Evolutionary conservation across 257 asterid genomes (phyloP).

Genomic region (Jaltomata sinuosa): DNA sequence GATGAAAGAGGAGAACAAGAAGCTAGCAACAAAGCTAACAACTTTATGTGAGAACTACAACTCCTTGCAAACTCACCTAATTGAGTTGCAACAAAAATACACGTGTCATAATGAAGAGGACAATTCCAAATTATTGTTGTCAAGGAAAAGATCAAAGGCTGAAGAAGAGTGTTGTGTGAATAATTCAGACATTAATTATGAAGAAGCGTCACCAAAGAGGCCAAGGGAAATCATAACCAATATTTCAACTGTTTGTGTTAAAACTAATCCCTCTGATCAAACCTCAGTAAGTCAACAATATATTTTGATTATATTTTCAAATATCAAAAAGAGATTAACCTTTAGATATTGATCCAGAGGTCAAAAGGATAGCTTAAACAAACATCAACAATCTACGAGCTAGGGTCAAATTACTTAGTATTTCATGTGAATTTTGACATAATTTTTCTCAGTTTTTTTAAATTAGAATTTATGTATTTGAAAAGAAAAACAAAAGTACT

Average conservation of each 20-base stretch:
- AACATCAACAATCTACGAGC: too few relatives aligned
- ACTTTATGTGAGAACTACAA: conserved; percentile 23
- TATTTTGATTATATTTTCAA: too few relatives aligned
- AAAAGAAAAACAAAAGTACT: too few relatives aligned
- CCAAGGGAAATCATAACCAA: conserved; percentile 43
- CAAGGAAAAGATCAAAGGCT: conserved; percentile 40
- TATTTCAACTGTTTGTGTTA: conserved; percentile 38
- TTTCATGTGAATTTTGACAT: too few relatives aligned
- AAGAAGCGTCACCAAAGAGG: conserved; percentile 24
- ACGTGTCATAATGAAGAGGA: conserved; percentile 1
- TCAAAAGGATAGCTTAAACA: too few relatives aligned
- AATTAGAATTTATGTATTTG: too few relatives aligned
- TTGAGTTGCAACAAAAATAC: conserved; percentile 19
- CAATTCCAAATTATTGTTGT: not conserved
- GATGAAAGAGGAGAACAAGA: conserved; percentile 47
- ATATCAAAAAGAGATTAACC: too few relatives aligned
- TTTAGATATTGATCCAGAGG: too few relatives aligned
- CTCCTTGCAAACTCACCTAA: conserved; percentile 6
- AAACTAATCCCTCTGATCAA: conserved; percentile 40
- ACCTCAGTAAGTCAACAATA: conserved; percentile 33
- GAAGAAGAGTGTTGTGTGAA: conserved; percentile 6
- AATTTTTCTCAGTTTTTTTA: too few relatives aligned
- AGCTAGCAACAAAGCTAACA: conserved; percentile 30
- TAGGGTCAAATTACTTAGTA: too few relatives aligned
- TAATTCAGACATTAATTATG: conserved; percentile 6